Conservation (phyloP, 768 basidiomycete species). For the Russula griseocarnosa region DNA sequence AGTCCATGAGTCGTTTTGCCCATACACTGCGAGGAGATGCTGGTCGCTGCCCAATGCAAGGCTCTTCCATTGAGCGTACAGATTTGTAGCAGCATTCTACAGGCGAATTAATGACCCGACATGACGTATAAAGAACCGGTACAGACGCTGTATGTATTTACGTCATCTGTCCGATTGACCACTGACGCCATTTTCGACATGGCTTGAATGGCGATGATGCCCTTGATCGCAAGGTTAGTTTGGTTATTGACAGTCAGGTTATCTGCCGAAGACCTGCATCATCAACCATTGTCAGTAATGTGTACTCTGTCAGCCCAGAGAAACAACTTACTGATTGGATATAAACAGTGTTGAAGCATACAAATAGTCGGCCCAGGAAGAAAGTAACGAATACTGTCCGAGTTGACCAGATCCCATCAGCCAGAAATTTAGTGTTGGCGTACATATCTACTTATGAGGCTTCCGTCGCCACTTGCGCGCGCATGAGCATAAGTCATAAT, state of each 20-base stretch:
- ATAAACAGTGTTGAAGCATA: constrained; percentile 45
- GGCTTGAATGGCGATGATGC: constrained; percentile 60
- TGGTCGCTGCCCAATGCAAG: constrained; percentile 12
- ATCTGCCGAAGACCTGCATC: constrained; percentile 24
- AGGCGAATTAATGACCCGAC: neutral
- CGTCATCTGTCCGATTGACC: constrained; percentile 28
- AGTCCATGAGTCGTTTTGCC: constrained; percentile 44
- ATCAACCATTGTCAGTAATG: constrained; percentile 9
- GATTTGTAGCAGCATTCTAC: neutral
- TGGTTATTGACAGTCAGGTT: constrained; percentile 44
- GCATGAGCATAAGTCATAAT: constrained; percentile 36
- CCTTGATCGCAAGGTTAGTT: constrained; percentile 69
- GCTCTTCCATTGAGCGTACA: constrained; percentile 18
- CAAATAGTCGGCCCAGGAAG: constrained; percentile 36
- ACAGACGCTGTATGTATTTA: constrained; percentile 32
- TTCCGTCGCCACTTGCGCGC: constrained; percentile 31
- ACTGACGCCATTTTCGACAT: constrained; percentile 52
- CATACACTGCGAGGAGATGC: constrained; percentile 7
- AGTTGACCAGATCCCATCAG: neutral
- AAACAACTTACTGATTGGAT: constrained; percentile 47
- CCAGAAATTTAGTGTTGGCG: neutral
- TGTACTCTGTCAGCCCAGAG: constrained; percentile 45
- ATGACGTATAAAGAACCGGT: neutral
- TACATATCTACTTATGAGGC: constrained; percentile 30
- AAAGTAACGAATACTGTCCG: constrained; percentile 32